Evolutionary conservation across 176 grass and related monocot genomes (phyloP).

Genomic region (Puccinellia tenuiflora): DNA sequence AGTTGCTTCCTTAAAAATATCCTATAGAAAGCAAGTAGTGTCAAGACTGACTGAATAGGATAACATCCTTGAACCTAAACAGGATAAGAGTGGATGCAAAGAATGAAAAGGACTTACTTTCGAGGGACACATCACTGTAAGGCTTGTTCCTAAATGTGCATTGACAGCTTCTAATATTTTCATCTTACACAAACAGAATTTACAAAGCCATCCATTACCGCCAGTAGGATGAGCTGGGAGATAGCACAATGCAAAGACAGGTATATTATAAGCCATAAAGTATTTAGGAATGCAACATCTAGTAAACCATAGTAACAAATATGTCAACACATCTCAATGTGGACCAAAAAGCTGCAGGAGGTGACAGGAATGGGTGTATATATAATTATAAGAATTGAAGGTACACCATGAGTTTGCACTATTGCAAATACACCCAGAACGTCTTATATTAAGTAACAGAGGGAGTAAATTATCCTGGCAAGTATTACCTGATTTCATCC

Average conservation of each 20-base stretch:
- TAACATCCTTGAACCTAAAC: slow-evolving; percentile 16
- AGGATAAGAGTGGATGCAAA: neutral
- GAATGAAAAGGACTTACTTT: slow-evolving; percentile 46
- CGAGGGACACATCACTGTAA: slow-evolving; percentile 44
- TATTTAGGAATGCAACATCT: slow-evolving; percentile 9
- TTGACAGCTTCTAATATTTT: slow-evolving; percentile 86
- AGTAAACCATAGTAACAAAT: neutral
- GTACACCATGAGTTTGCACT: neutral
- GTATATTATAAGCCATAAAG: slow-evolving; percentile 1
- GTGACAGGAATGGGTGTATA: neutral
- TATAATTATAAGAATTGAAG: too few relatives aligned
- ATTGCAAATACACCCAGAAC: too few relatives aligned
- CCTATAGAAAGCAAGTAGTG: slow-evolving; percentile 41
- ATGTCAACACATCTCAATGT: neutral
- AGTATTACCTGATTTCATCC: neutral
- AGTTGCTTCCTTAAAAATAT: slow-evolving; percentile 88
- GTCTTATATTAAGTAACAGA: too few relatives aligned
- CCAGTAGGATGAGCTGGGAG: slow-evolving; percentile 44
- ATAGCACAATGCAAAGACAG: slow-evolving; percentile 31
- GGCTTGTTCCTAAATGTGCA: slow-evolving; percentile 79
- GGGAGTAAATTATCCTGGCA: too few relatives aligned
- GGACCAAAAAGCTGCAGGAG: slow-evolving; percentile 8
- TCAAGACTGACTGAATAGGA: neutral
- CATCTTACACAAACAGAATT: slow-evolving; percentile 75
- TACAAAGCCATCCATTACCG: slow-evolving; percentile 74